phyloP scores from a whole-genome alignment of 2,329 filamentous ascomycete species.

The Ophiognomonia clavigignenti-juglandacearum region DNA sequence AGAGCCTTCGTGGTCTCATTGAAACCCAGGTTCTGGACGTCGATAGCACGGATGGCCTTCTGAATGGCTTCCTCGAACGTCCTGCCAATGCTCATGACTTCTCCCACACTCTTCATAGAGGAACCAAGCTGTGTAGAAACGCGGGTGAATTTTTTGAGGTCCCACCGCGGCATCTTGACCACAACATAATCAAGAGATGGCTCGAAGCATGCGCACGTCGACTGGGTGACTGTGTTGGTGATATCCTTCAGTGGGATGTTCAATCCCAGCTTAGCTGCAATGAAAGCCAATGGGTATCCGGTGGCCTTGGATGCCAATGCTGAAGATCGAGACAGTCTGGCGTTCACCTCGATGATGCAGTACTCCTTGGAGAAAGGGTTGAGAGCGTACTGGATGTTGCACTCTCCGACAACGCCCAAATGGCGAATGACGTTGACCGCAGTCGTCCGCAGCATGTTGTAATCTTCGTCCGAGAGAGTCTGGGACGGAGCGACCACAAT shows the following conservation, averaged over 20 bases:
- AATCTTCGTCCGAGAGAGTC: constrained; percentile 96
- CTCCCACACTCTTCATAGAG: constrained; percentile 99
- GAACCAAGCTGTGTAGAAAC: constrained; percentile 94
- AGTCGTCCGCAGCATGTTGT: constrained; percentile 97
- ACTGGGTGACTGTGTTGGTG: constrained; percentile 90
- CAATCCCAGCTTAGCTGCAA: constrained; percentile 92
- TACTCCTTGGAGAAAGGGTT: constrained; percentile 97
- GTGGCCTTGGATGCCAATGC: constrained; percentile 97
- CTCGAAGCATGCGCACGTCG: constrained; percentile 96
- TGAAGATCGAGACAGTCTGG: constrained; percentile 94
- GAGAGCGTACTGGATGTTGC: constrained; percentile 96
- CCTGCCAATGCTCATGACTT: constrained; percentile 96
- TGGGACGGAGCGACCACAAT: constrained; percentile 97
- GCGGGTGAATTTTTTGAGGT: constrained; percentile 96
- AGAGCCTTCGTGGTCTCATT: constrained; percentile 85
- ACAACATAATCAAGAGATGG: constrained; percentile 97
- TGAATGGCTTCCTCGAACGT: constrained; percentile 98
- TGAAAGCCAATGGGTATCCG: constrained; percentile 92
- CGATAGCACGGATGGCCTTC: constrained; percentile 92
- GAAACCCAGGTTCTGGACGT: constrained; percentile 93
- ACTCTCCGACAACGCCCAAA: constrained; percentile 94
- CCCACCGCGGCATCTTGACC: constrained; percentile 98
- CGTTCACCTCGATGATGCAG: constrained; percentile 98
- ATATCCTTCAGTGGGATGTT: constrained; percentile 95
- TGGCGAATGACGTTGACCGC: constrained; percentile 98